Evolutionary conservation across 495 filamentous ascomycete genomes (phyloP).

Genomic region (Glarea lozoyensis): DNA sequence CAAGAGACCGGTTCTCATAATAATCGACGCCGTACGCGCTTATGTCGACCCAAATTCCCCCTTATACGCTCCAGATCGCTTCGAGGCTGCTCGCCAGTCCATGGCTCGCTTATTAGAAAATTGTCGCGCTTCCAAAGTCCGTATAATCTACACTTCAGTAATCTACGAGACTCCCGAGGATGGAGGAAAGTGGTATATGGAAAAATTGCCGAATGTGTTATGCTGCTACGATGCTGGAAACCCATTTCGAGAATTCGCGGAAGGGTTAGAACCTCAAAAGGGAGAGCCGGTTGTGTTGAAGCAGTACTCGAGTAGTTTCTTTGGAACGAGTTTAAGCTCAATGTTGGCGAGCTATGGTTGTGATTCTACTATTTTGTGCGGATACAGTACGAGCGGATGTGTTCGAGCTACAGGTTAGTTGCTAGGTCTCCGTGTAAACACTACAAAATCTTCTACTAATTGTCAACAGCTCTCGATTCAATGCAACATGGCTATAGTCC

Average conservation of each 20-base stretch:
- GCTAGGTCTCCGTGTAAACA: neutral
- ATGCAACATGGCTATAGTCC: constrained; percentile 8
- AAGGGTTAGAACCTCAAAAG: constrained; percentile 5
- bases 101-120: constrained; percentile 4
- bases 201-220: constrained; percentile 5
- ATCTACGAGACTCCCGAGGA: constrained; percentile 4
- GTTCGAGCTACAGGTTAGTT: constrained; percentile 4
- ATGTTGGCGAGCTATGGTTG: constrained; percentile 2
- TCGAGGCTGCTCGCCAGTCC: constrained; percentile 4
- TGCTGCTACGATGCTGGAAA: constrained; percentile 7
- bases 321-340: constrained; percentile 6
- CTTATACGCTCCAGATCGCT: constrained; percentile 6
- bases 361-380: constrained; percentile 7
- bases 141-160: constrained; percentile 3
- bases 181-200: constrained; percentile 4
- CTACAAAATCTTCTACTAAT: too few species aligned
- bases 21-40: constrained; percentile 7
- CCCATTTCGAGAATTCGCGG: constrained; percentile 6
- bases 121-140: neutral
- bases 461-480: constrained; percentile 1
- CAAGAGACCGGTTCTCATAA: constrained; percentile 2
- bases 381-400: constrained; percentile 3
- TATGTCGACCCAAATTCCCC: constrained; percentile 4
- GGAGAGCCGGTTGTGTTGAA: constrained; percentile 3
- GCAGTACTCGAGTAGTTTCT: constrained; percentile 7